Percentiles rank a stretch among this genome's conserved stretches.
Conservation (phyloP, 148 eudicot species). For the Polygonum maritimum region DNA sequence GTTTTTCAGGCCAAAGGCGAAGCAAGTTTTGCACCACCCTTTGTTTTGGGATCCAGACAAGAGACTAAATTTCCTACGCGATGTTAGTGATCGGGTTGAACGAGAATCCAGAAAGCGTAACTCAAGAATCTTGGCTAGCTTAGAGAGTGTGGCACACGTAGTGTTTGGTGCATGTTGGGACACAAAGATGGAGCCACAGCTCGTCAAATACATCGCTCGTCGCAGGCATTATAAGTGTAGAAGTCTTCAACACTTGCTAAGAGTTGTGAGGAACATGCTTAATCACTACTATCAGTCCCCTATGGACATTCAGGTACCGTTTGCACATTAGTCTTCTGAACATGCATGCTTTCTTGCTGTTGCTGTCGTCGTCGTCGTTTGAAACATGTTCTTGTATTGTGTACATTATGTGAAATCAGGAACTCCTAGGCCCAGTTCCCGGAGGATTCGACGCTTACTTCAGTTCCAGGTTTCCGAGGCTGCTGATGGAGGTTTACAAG, state of each 20-base stretch:
- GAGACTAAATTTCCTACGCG: constrained; percentile 79
- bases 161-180: constrained; percentile 69
- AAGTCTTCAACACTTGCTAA: constrained; percentile 76
- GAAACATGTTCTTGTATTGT: not conserved
- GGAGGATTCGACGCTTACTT: constrained; percentile 37
- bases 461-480: constrained; percentile 22
- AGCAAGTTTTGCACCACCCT: constrained; percentile 64
- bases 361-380: not conserved
- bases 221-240: constrained; percentile 61
- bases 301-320: constrained; percentile 30
- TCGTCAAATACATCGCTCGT: constrained; percentile 47
- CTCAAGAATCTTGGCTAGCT: constrained; percentile 45
- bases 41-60: constrained; percentile 78
- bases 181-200: constrained; percentile 57
- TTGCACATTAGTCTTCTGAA: not conserved
- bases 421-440: constrained; percentile 28
- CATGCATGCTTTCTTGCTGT: not conserved
- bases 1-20: constrained; percentile 60
- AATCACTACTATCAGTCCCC: constrained; percentile 79
- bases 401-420: constrained; percentile 6
- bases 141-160: constrained; percentile 46
- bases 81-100: constrained; percentile 83
- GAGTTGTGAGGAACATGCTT: constrained; percentile 76
- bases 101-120: constrained; percentile 48
- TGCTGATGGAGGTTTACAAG: constrained; percentile 32